Evolutionary conservation across 176 grass and related monocot species (phyloP).

Genomic region (Zea luxurians): DNA sequence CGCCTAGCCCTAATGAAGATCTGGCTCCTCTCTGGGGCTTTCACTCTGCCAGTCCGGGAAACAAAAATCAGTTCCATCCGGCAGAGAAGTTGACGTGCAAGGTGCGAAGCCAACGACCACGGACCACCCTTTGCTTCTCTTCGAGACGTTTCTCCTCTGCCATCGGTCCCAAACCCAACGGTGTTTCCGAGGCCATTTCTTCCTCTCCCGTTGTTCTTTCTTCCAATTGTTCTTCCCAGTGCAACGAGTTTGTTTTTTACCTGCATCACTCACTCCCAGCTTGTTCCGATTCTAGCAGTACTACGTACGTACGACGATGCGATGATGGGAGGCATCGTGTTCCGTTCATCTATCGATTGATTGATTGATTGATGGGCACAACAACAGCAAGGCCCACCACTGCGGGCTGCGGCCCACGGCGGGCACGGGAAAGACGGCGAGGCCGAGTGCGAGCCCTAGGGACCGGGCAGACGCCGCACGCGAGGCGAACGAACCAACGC

Average conservation of each 20-base stretch:
- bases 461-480: background rate
- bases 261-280: no score
- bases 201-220: background rate
- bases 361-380: background rate
- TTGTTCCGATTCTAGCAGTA: background rate
- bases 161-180: slow-evolving; percentile 2
- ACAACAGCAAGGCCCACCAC: background rate
- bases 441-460: no score
- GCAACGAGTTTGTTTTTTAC: background rate
- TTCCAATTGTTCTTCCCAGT: background rate
- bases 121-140: background rate
- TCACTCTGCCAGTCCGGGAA: no score
- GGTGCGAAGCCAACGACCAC: background rate
- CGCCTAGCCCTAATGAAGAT: no score
- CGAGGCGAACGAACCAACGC: background rate
- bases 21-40: background rate
- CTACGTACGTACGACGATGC: background rate
- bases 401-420: background rate
- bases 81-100: background rate
- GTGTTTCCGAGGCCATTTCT: background rate
- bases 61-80: background rate
- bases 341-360: background rate
- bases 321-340: background rate
- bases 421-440: background rate
- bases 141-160: background rate